phyloP scores from a whole-genome alignment of 176 grass and related monocot genomes.

The Carex cristatella region DNA sequence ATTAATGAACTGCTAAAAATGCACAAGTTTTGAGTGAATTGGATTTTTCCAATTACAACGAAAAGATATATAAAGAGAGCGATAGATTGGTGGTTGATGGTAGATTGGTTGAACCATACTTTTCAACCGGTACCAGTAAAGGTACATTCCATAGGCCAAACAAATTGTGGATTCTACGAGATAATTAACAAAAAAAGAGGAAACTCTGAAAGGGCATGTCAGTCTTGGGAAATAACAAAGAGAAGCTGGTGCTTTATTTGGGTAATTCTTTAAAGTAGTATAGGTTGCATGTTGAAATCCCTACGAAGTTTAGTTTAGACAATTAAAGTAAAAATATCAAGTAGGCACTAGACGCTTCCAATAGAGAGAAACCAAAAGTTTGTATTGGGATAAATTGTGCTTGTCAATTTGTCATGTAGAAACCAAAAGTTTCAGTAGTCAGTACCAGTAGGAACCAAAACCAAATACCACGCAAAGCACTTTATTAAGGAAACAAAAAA shows the following conservation, averaged over 20 bases:
- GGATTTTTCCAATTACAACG: conserved; percentile 28
- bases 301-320: neutral
- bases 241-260: neutral
- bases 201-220: neutral
- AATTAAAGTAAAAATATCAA: neutral
- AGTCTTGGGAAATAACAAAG: neutral
- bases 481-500: neutral
- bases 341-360: neutral
- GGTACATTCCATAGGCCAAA: neutral
- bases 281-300: neutral
- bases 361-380: too few species aligned
- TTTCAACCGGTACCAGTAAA: neutral
- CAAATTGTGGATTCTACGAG: neutral
- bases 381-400: neutral
- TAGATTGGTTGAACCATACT: conserved; percentile 6
- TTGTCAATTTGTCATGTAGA: neutral
- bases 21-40: conserved; percentile 16
- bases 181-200: neutral
- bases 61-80: conserved; percentile 15
- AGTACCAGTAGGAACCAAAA: neutral
- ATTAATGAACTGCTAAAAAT: conserved; percentile 18
- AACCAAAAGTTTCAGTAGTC: neutral
- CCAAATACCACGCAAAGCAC: neutral
- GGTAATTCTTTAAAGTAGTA: neutral
- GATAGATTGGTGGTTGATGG: conserved; percentile 7